Conservation (phyloP, 176 grass and related monocot genomes). For the Zoysia pacifica region DNA sequence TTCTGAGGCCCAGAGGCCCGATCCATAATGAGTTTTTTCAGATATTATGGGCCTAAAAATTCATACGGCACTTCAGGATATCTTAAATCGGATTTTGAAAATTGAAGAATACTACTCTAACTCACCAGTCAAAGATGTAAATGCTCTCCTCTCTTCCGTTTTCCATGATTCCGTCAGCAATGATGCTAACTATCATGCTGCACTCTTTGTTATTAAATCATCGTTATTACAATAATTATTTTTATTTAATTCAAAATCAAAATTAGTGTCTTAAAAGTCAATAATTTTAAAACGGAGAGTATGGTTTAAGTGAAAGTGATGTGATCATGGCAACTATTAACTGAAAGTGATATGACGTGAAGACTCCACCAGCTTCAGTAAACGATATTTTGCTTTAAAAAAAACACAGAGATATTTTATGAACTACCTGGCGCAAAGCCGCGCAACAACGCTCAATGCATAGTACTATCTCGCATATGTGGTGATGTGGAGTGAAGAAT, state of each 20-base stretch:
- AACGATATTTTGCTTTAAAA: too few relatives aligned
- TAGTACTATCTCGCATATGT: neutral
- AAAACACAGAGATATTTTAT: neutral
- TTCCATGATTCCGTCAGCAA: neutral
- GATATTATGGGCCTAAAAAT: neutral
- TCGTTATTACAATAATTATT: too few relatives aligned
- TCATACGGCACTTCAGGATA: neutral
- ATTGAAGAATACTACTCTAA: neutral
- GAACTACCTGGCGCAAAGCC: neutral
- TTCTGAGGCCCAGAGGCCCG: neutral
- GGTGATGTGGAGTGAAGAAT: neutral
- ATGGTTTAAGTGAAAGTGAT: too few relatives aligned
- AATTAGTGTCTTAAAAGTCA: too few relatives aligned
- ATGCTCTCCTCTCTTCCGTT: neutral
- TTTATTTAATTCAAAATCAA: too few relatives aligned
- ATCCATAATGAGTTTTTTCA: too few relatives aligned
- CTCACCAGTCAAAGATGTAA: too few relatives aligned
- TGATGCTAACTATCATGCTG: neutral
- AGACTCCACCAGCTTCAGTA: neutral
- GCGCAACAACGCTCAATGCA: neutral
- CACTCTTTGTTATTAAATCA: too few relatives aligned
- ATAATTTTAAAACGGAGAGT: too few relatives aligned
- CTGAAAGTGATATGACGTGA: neutral
- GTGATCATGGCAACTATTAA: neutral
- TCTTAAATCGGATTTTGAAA: neutral